These are phyloP conservation scores for Lodderomyces theae DNA, from an alignment of 1,139 yeast genomes.

Conservation along the genomic window DNA sequence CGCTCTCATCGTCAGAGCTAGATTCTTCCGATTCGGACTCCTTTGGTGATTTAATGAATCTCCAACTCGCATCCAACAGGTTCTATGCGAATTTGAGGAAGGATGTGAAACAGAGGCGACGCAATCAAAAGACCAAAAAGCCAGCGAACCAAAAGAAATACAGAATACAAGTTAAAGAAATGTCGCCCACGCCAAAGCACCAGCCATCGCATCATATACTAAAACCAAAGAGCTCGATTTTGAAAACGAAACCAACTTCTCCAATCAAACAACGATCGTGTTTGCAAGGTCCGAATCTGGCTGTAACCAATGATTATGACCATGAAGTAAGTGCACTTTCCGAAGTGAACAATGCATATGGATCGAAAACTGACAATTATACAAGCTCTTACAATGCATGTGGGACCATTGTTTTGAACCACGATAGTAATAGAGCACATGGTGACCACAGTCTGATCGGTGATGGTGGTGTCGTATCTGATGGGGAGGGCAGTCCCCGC, in stretches of 20 bases:
- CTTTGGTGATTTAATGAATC: constrained; percentile 11
- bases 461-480: constrained; percentile 2
- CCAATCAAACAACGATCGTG: neutral
- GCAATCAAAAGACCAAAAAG: neutral
- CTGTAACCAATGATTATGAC: constrained; percentile 1
- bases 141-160: constrained; percentile 3
- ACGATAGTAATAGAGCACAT: constrained; percentile 2
- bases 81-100: constrained; percentile 24
- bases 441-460: constrained; percentile 1
- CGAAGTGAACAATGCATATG: constrained; percentile 15
- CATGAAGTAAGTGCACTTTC: constrained; percentile 15
- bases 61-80: constrained; percentile 21
- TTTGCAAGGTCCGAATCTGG: neutral
- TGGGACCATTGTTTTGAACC: constrained; percentile 13
- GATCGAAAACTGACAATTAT: constrained; percentile 12
- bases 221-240: constrained; percentile 42
- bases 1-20: constrained; percentile 23
- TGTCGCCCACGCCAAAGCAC: constrained; percentile 45
- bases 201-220: constrained; percentile 43
- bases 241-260: constrained; percentile 22
- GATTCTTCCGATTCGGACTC: constrained; percentile 24
- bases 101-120: constrained; percentile 11
- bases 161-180: constrained; percentile 10
- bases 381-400: constrained; percentile 10
- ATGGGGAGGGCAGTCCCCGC: constrained; percentile 1